Evolutionary conservation across 2,329 filamentous ascomycete species (phyloP), one percentile per base, ranked within the genome.

Genomic region (Chrysoporthe deuterocubensis): DNA sequence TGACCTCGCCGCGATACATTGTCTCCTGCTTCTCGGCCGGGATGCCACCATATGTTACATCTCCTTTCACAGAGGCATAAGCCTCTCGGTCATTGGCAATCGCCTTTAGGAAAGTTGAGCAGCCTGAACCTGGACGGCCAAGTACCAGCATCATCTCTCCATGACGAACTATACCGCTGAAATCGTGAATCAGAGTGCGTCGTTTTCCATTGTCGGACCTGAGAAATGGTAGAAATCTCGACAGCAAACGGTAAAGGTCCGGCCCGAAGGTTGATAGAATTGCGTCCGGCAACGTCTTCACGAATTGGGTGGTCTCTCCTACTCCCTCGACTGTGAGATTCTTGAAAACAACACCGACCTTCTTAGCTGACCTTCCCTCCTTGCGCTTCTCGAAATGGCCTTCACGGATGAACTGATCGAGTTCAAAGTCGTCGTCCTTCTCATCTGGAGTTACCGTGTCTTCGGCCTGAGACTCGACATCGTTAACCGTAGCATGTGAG

Each of bases 261-360:
- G 92, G 92, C 0, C 92, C 92, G 75, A 96, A 95, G 0, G 92
- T 94, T 32, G 91, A 91, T 4, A 93, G 70, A 48, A 95, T 83
- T 2, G 92, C 92, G 71, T 92, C 86, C 0, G 92, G 92, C 0
- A 95, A 79, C 0, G 91, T 93, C 69, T 87, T 87, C 37, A 92
- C 91, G 71, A 92, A 91, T 0, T 87, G 87, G 0, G 90, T 83
- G 0, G 87, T 89, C 14, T 87, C 87, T 54, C 89, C 88, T 8
- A 89, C 80, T 21, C 92, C 92, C 76, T 91, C 89, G 40, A 95
- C 92, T 0, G 88, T 93, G 62, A 95, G 81, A 72, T 92, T 85
- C 78, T 90, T 92, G 82, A 90, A 95, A 1, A 93, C 81, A 1
- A 95, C 90, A 2, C 92, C 92, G 13, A 95, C 87, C 73, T 90